These are phyloP conservation scores for Phytophthora foliorum DNA, from an alignment of 352 stramenopile genomes.

Conservation along the genomic window DNA sequence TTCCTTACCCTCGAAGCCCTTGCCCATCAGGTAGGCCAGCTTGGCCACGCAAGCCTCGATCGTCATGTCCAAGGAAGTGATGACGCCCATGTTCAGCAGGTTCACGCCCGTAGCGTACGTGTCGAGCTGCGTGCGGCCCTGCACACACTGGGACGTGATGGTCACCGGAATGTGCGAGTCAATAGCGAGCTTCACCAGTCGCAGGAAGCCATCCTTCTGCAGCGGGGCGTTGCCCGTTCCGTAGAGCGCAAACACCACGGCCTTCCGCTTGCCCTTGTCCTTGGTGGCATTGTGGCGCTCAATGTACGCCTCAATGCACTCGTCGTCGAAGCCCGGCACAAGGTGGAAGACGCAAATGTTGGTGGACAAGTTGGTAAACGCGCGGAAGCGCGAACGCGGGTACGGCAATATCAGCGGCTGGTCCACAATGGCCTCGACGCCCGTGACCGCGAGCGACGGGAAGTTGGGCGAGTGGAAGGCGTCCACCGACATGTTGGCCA, in stretches of 20 bases:
- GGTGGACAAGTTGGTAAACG: conserved; percentile 93
- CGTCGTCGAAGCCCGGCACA: conserved; percentile 88
- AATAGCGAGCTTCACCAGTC: conserved; percentile 85
- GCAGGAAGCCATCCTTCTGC: conserved; percentile 89
- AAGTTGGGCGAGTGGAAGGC: conserved; percentile 98
- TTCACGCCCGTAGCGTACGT: conserved; percentile 94
- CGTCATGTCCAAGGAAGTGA: conserved; percentile 97
- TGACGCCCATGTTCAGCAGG: conserved; percentile 93
- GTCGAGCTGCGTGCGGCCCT: conserved; percentile 93
- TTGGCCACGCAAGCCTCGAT: conserved; percentile 96
- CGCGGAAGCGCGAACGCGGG: conserved; percentile 86
- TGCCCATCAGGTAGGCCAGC: conserved; percentile 95
- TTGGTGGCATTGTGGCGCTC: conserved; percentile 59
- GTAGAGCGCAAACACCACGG: conserved; percentile 95
- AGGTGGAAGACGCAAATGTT: conserved; percentile 94
- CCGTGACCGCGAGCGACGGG: conserved; percentile 93
- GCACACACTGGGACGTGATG: conserved; percentile 95
- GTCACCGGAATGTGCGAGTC: conserved; percentile 91
- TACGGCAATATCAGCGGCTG: conserved; percentile 92
- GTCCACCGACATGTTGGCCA: conserved; percentile 94
- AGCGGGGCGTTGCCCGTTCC: conserved; percentile 96
- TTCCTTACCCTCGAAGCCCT: conserved; percentile 66
- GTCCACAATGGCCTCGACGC: conserved; percentile 94
- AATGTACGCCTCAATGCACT: conserved; percentile 89
- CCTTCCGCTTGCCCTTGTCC: conserved; percentile 48